Conservation (phyloP, 768 basidiomycete species). For the Hericium rajendrae region DNA sequence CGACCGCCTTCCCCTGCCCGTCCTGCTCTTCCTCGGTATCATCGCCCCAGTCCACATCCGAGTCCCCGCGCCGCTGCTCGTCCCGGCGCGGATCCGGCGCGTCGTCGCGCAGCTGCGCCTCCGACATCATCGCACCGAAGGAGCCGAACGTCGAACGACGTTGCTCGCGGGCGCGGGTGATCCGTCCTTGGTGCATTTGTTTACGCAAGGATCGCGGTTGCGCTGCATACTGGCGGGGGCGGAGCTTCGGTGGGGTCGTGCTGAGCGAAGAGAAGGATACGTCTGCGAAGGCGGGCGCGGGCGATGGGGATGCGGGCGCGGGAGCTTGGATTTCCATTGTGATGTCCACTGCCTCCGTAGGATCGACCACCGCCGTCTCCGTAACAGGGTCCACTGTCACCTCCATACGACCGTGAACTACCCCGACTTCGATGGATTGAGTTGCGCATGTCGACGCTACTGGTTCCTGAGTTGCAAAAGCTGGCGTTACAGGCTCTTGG, state of each 20-base stretch:
- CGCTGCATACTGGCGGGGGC: constrained; percentile 21
- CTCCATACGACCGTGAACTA: no score
- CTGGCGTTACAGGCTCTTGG: not conserved
- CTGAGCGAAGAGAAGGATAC: constrained; percentile 28
- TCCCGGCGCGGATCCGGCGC: constrained; percentile 32
- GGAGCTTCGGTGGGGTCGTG: constrained; percentile 21
- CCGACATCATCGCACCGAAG: constrained; percentile 46
- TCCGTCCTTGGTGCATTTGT: constrained; percentile 1
- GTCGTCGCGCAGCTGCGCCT: constrained; percentile 33
- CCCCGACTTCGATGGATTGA: not conserved
- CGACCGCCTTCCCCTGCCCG: constrained; percentile 24
- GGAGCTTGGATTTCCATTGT: not conserved
- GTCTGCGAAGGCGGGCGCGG: constrained; percentile 19
- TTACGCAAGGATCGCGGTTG: constrained; percentile 21
- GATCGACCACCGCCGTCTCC: no score
- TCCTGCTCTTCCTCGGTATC: constrained; percentile 20
- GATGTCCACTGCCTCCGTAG: not conserved
- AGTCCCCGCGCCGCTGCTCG: constrained; percentile 52
- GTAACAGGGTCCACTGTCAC: no score
- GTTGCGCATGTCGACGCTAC: not conserved
- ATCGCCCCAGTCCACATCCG: constrained; percentile 64
- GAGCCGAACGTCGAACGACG: constrained; percentile 31
- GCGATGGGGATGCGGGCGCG: constrained; percentile 1
- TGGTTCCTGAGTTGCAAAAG: not conserved
- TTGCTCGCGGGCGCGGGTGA: constrained; percentile 15